Conservation (phyloP, 345 rosid genomes). For the Boechera retrofracta region DNA sequence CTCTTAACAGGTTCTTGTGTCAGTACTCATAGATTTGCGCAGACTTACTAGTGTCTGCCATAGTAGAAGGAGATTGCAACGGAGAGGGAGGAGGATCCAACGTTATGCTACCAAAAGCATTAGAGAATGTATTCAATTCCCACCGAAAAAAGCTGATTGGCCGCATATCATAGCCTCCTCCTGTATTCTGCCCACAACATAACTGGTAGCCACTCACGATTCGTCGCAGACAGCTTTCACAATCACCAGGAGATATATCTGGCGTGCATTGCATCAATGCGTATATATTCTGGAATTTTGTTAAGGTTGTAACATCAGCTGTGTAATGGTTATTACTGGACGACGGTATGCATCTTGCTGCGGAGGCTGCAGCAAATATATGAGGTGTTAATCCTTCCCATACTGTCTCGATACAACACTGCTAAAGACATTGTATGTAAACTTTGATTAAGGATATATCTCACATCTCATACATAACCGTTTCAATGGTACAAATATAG, state of each 20-base stretch:
- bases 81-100: background rate
- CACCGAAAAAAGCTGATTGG: slow-evolving; percentile 1
- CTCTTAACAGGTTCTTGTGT: background rate
- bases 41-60: background rate
- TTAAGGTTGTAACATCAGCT: background rate
- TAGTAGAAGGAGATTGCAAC: background rate
- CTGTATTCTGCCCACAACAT: background rate
- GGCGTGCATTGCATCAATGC: slow-evolving; percentile 27
- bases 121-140: background rate
- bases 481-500: too few species aligned
- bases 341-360: slow-evolving; percentile 10
- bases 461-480: too few species aligned
- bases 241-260: background rate
- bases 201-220: background rate
- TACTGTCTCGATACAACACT: background rate
- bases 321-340: slow-evolving; percentile 23
- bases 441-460: too few species aligned
- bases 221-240: background rate
- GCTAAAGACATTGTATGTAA: too few species aligned
- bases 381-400: background rate
- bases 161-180: background rate
- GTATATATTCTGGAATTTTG: background rate
- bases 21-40: background rate
- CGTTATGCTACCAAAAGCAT: background rate
- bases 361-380: slow-evolving; percentile 26